Evolutionary conservation across 2,329 filamentous ascomycete genomes (phyloP).

Genomic region (Ophiocordyceps robertsii): DNA sequence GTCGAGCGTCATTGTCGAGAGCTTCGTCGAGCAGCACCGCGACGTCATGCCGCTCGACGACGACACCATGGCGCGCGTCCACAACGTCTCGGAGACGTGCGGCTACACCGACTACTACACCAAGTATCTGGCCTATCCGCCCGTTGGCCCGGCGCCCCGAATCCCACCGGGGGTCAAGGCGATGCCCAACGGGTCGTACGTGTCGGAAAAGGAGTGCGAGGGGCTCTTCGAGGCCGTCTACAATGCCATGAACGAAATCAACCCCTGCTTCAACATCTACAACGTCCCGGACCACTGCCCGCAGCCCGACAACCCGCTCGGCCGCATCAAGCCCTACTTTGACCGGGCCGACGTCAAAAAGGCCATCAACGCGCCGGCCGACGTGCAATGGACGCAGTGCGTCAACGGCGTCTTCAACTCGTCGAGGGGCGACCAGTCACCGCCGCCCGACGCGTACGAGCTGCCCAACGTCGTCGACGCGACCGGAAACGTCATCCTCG

Average conservation of each 20-base stretch:
- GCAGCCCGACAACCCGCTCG: constrained; percentile 52
- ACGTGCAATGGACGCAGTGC: constrained; percentile 8
- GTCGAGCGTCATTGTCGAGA: constrained; percentile 33
- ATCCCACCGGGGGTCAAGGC: constrained; percentile 27
- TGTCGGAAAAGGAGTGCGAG: constrained; percentile 34
- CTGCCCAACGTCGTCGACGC: constrained; percentile 61
- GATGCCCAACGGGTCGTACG: constrained; percentile 13
- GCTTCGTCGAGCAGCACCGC: constrained; percentile 47
- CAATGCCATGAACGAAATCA: constrained; percentile 38
- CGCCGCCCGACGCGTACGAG: constrained; percentile 38
- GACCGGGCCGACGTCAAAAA: constrained; percentile 55
- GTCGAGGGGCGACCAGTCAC: constrained; percentile 9
- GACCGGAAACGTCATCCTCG: constrained; percentile 60
- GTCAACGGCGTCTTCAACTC: constrained; percentile 3
- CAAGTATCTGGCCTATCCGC: constrained; percentile 55
- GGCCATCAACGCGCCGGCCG: constrained; percentile 48
- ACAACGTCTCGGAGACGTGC: constrained; percentile 39
- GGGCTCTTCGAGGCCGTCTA: constrained; percentile 42
- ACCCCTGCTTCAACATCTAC: constrained; percentile 74
- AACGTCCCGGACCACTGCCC: constrained; percentile 62
- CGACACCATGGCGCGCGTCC: constrained; percentile 37
- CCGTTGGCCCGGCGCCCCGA: constrained; percentile 43
- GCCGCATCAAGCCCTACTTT: constrained; percentile 63
- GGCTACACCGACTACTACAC: constrained; percentile 48
- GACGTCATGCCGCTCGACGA: constrained; percentile 52